Conservation (phyloP, 148 eudicot genomes). For the Fallopia convolvulus region DNA sequence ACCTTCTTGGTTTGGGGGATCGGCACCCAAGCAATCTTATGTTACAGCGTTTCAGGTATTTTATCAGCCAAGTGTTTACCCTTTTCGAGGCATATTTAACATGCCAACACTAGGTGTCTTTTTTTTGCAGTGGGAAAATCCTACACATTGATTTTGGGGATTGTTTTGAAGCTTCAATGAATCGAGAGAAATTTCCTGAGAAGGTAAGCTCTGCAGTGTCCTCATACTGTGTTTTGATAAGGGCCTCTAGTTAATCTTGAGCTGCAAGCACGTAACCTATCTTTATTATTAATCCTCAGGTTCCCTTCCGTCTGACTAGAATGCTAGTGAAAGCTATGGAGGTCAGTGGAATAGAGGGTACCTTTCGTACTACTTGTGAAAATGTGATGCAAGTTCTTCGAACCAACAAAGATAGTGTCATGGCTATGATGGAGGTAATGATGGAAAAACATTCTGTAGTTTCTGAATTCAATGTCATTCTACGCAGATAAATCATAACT, state of each 20-base stretch:
- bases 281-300: conserved; percentile 30
- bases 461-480: not conserved
- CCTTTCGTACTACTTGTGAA: conserved; percentile 96
- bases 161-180: conserved; percentile 99
- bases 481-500: not conserved
- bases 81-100: not conserved
- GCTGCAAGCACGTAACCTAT: not conserved
- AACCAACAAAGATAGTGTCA: conserved; percentile 92
- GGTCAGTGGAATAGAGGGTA: conserved; percentile 97
- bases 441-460: conserved; percentile 11
- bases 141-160: conserved; percentile 98
- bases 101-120: not conserved
- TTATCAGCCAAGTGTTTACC: not conserved
- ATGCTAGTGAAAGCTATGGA: conserved; percentile 99
- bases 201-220: conserved; percentile 35
- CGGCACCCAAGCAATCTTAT: conserved; percentile 99
- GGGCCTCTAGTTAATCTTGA: not conserved
- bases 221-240: not conserved
- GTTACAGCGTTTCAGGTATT: conserved; percentile 94
- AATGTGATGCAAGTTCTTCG: conserved; percentile 98
- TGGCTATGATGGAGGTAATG: conserved; percentile 99
- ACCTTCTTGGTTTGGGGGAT: conserved; percentile 98
- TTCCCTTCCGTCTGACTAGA: conserved; percentile 95
- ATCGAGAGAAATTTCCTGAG: conserved; percentile 95
- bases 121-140: conserved; percentile 76